A percentile compares a stretch with the other conserved stretches of the same genome.
phyloP scores from a whole-genome alignment of 371 early-diverging fungal genomes.

The Entomophthora muscae region DNA sequence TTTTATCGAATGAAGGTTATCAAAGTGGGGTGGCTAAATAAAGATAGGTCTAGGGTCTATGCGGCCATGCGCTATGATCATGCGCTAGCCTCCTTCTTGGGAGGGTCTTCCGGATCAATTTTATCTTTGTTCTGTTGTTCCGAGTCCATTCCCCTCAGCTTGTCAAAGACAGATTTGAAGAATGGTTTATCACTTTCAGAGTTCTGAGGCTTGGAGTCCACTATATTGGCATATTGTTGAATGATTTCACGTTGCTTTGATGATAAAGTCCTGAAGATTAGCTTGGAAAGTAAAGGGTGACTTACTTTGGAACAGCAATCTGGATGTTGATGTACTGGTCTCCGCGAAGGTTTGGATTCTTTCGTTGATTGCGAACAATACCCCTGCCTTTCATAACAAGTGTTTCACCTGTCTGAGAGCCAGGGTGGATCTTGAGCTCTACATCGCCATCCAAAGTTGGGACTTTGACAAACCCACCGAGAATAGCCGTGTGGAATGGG shows the following conservation, averaged over 20 bases:
- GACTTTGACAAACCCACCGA: slow-evolving; percentile 70
- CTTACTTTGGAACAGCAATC: slow-evolving; percentile 50
- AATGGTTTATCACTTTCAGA: neutral
- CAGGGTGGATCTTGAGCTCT: slow-evolving; percentile 63
- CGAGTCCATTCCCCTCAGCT: slow-evolving; percentile 1
- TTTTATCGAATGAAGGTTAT: no score
- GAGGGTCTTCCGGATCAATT: neutral
- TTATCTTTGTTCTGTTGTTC: neutral
- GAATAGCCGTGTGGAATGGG: slow-evolving; percentile 65
- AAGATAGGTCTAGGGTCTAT: no score
- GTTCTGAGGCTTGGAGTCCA: neutral
- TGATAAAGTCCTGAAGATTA: neutral
- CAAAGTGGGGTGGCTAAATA: no score
- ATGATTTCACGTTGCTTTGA: neutral
- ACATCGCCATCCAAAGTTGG: slow-evolving; percentile 88
- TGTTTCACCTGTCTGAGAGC: slow-evolving; percentile 74
- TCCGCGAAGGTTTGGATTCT: slow-evolving; percentile 27
- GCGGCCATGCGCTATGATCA: no score
- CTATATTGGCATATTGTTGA: neutral
- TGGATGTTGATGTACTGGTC: slow-evolving; percentile 74
- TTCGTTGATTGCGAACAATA: slow-evolving; percentile 16
- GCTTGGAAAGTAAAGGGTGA: no score
- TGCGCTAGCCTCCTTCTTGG: slow-evolving; percentile 4
- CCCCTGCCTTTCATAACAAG: slow-evolving; percentile 60
- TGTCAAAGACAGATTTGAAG: slow-evolving; percentile 3